These are phyloP conservation scores for Neopestalotiopsis sp. DNA, from an alignment of 2,329 filamentous ascomycete genomes.

Conservation along the genomic window DNA sequence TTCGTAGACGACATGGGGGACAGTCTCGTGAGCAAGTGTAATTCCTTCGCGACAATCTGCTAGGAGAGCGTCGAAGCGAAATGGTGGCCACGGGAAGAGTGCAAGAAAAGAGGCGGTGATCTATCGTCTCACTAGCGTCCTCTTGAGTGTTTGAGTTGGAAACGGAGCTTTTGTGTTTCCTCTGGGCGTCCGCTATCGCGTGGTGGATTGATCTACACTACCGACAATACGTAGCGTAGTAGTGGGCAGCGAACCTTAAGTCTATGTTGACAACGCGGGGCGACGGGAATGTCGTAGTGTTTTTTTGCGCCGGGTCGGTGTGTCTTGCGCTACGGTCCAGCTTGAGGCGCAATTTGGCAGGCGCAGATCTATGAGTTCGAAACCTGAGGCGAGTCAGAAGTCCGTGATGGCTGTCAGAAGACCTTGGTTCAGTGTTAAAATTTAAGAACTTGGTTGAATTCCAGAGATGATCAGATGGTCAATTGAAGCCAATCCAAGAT, in stretches of 20 bases:
- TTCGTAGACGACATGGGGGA: conserved; percentile 28
- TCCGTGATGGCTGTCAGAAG: background rate
- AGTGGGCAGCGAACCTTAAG: conserved; percentile 10
- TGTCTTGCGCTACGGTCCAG: background rate
- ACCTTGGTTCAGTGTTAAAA: background rate
- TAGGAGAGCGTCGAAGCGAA: conserved; percentile 48
- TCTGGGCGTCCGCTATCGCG: conserved; percentile 16
- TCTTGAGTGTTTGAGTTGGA: conserved; percentile 22
- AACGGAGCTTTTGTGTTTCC: conserved; percentile 16
- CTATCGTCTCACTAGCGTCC: conserved; percentile 21
- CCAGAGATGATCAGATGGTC: conserved; percentile 3
- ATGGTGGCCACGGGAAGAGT: conserved; percentile 36
- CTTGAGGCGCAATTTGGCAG: background rate
- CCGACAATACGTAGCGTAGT: background rate
- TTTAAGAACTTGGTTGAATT: background rate
- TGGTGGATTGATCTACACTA: conserved; percentile 15
- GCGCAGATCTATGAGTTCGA: background rate
- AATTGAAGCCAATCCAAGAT: conserved; percentile 13
- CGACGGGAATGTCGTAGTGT: background rate
- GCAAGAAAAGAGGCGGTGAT: conserved; percentile 12
- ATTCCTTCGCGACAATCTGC: conserved; percentile 53
- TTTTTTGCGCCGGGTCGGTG: conserved; percentile 4
- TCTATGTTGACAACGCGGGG: conserved; percentile 12
- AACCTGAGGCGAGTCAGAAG: background rate
- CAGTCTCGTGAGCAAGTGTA: conserved; percentile 38